Evolutionary conservation across 768 basidiomycete genomes (phyloP), one percentile per base, ranked within the genome.

Genomic region (Lactarius vividus): DNA sequence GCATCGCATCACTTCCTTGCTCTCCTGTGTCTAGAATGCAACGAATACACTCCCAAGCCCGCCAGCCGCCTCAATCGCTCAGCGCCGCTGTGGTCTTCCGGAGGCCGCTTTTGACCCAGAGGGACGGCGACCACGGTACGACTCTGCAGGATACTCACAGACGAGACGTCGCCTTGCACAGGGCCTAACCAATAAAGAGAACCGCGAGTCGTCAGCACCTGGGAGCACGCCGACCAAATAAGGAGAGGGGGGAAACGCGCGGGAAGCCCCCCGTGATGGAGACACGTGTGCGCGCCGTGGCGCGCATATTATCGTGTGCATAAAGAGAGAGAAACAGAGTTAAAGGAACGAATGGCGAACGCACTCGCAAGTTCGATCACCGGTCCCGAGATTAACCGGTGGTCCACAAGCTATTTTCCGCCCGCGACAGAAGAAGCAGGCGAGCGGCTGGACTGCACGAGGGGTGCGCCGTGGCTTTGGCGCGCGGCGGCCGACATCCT

Each of bases 341-440:
- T 46, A 23, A 46, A 23, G 53, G 28, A 15, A 29, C 13, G 44
- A 44, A 23, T n/a, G 28, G 37, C n/a, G 37, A 66, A 35, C 65
- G 39, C 59, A 66, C 65, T 66, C 61, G 65, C 65, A 66, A 4
- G 65, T 59, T 44, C 57, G 61, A 53, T 63, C 61, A 13, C 65
- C 65, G 7, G 33, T 37, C 28, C 29, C 18, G 39, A 33, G 31
- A 20, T 40, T 40, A 2, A 63, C 57, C 2, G 63, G 57, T 6
- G 66, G 66, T 2, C 63, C 66, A 35, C 66, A 67, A 2, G 62
- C 63, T 8, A 67, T 67, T 37, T 67, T 67, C 16, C 66, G 63
- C n/a, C 66, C 52, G 18, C 66, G 66, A 56, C 66, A 67, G 42
- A 67, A 67, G 62, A 11, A 67, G 29, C 66, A 67, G 2, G 66